Percentiles rank a stretch among this genome's conserved stretches.
phyloP scores from a whole-genome alignment of 148 eudicot species.

The Vaccinium macrocarpon region DNA sequence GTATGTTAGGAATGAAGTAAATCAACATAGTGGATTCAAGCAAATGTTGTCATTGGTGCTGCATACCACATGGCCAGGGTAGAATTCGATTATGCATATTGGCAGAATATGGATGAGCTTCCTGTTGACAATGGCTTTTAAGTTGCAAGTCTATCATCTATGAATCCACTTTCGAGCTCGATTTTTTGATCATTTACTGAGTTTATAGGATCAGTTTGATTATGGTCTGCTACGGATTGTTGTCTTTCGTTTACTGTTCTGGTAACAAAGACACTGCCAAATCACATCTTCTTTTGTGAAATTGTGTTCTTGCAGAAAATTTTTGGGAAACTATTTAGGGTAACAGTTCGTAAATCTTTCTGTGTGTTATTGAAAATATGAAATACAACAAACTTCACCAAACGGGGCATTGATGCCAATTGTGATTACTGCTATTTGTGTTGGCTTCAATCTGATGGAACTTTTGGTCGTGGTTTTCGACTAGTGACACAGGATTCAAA shows the following conservation, averaged over 20 bases:
- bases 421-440: not conserved
- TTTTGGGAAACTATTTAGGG: not conserved
- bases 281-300: not conserved
- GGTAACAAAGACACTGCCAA: not conserved
- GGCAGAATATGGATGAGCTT: not conserved
- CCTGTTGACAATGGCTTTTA: not conserved
- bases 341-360: not conserved
- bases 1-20: not conserved
- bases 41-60: not conserved
- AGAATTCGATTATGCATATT: not conserved
- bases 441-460: not conserved
- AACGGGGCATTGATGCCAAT: not conserved
- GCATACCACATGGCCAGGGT: not conserved
- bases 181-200: not conserved
- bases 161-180: not conserved
- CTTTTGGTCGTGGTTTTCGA: not conserved
- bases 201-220: not conserved
- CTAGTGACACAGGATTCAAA: not conserved
- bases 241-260: not conserved
- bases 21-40: not conserved
- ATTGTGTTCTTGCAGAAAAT: not conserved
- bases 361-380: not conserved
- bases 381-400: not conserved
- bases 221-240: not conserved
- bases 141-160: not conserved